A percentile compares a stretch with the other conserved stretches of the same genome.
These are phyloP conservation scores for Rhizoctonia solani DNA, from an alignment of 1,284 basidiomycete genomes.

Conservation along the genomic window DNA sequence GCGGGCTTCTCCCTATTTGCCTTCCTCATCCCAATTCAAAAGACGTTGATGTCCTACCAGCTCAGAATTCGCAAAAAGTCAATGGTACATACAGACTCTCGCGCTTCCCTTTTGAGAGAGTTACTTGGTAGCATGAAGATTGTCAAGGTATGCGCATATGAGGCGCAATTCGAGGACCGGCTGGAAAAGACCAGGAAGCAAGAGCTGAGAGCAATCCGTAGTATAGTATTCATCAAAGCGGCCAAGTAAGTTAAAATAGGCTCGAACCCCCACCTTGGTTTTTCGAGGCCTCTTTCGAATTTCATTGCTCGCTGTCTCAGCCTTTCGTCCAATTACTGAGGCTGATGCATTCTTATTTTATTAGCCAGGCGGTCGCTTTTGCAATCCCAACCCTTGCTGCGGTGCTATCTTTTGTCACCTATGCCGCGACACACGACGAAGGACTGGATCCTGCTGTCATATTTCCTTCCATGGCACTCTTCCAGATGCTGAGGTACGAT, in stretches of 20 bases:
- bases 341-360: slow-evolving; percentile 38
- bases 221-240: slow-evolving; percentile 64
- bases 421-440: slow-evolving; percentile 48
- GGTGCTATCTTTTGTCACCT: slow-evolving; percentile 75
- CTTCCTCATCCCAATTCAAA: slow-evolving; percentile 69
- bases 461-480: slow-evolving; percentile 14
- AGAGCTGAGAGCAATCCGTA: slow-evolving; percentile 60
- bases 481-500: background rate
- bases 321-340: slow-evolving; percentile 50
- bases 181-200: slow-evolving; percentile 50
- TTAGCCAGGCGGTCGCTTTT: slow-evolving; percentile 42
- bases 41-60: slow-evolving; percentile 69
- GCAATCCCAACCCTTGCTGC: slow-evolving; percentile 71
- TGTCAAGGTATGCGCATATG: slow-evolving; percentile 36
- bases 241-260: slow-evolving; percentile 54
- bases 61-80: slow-evolving; percentile 68
- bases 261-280: no score
- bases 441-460: slow-evolving; percentile 9
- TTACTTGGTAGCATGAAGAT: slow-evolving; percentile 63
- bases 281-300: no score
- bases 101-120: slow-evolving; percentile 79
- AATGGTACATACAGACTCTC: slow-evolving; percentile 83
- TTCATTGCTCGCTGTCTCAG: slow-evolving; percentile 52
- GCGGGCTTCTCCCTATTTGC: slow-evolving; percentile 78
- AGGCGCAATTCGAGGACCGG: slow-evolving; percentile 15